Conservation (phyloP, 2,329 filamentous ascomycete species). For the Fusarium haematococcum region DNA sequence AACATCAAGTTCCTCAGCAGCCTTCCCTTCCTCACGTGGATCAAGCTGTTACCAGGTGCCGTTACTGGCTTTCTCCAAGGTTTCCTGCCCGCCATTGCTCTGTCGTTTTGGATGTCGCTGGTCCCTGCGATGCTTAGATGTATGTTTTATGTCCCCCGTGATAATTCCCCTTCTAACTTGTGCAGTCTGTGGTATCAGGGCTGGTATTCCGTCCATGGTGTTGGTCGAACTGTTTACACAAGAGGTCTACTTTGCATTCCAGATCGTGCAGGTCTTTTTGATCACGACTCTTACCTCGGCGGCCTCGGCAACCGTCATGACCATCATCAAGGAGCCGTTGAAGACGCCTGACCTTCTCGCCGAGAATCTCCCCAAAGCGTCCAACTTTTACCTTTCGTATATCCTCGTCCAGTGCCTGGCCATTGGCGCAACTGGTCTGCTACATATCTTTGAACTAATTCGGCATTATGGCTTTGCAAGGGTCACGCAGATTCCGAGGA, state of each 20-base stretch:
- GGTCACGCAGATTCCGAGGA: slow-evolving; percentile 81
- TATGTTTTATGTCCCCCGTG: slow-evolving; percentile 27
- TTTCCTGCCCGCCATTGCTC: slow-evolving; percentile 81
- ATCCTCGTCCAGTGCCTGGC: slow-evolving; percentile 92
- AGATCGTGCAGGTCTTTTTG: slow-evolving; percentile 92
- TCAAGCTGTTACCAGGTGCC: slow-evolving; percentile 74
- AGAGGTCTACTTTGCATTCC: slow-evolving; percentile 91
- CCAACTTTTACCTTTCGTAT: slow-evolving; percentile 95
- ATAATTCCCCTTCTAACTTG: slow-evolving; percentile 12
- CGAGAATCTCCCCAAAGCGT: slow-evolving; percentile 80
- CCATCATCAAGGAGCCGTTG: slow-evolving; percentile 73
- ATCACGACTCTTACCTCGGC: slow-evolving; percentile 86
- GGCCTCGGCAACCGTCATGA: slow-evolving; percentile 74
- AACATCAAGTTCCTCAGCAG: slow-evolving; percentile 79
- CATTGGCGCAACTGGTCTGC: slow-evolving; percentile 78
- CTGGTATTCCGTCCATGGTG: slow-evolving; percentile 83
- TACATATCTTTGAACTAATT: slow-evolving; percentile 76
- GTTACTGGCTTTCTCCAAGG: slow-evolving; percentile 88
- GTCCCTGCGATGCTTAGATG: slow-evolving; percentile 83
- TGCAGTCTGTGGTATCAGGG: slow-evolving; percentile 78
- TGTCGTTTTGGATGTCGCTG: slow-evolving; percentile 87
- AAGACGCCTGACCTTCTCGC: slow-evolving; percentile 75
- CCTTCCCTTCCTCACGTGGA: slow-evolving; percentile 78
- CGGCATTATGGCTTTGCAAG: slow-evolving; percentile 71
- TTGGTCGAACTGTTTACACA: slow-evolving; percentile 90